Percentiles rank a stretch among this genome's conserved stretches.
Evolutionary conservation across 1,284 basidiomycete genomes (phyloP).

Genomic region (Bjerkandera adusta): DNA sequence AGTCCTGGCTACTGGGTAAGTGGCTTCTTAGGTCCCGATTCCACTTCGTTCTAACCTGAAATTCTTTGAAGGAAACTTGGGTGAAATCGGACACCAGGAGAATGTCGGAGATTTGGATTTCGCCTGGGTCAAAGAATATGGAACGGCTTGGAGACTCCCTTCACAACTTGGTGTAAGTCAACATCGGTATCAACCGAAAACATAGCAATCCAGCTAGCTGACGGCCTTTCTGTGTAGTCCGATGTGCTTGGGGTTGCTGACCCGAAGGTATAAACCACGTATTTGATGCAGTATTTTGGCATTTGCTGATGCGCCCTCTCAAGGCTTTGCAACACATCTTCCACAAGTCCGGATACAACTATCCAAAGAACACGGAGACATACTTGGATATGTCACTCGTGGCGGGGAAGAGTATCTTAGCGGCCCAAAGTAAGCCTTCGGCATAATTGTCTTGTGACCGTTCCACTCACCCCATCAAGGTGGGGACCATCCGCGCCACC

Average conservation of each 20-base stretch:
- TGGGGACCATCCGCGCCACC: conserved; percentile 23
- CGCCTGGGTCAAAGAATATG: conserved; percentile 31
- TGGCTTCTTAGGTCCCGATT: background rate
- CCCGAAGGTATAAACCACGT: conserved; percentile 18
- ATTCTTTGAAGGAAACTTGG: conserved; percentile 5
- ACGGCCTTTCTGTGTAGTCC: background rate
- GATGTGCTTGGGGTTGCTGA: conserved; percentile 25
- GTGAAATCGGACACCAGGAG: conserved; percentile 21
- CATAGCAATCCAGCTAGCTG: too few relatives aligned
- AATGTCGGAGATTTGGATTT: conserved; percentile 33
- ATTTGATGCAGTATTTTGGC: background rate
- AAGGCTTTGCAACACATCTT: conserved; percentile 27
- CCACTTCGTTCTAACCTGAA: background rate
- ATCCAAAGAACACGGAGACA: conserved; percentile 18
- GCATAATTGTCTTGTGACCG: too few relatives aligned
- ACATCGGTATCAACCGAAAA: too few relatives aligned
- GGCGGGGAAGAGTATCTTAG: conserved; percentile 22
- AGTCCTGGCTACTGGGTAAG: conserved; percentile 11
- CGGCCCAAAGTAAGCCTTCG: conserved; percentile 18
- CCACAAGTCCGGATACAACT: conserved; percentile 27
- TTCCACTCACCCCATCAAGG: background rate
- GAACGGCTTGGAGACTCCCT: conserved; percentile 26
- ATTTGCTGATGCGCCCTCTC: conserved; percentile 1
- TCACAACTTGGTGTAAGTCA: conserved; percentile 8
- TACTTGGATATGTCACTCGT: conserved; percentile 8